A percentile compares a stretch with the other conserved stretches of the same genome.
These are phyloP conservation scores for Trapa bicornis DNA, from an alignment of 345 rosid genomes.

Conservation along the genomic window DNA sequence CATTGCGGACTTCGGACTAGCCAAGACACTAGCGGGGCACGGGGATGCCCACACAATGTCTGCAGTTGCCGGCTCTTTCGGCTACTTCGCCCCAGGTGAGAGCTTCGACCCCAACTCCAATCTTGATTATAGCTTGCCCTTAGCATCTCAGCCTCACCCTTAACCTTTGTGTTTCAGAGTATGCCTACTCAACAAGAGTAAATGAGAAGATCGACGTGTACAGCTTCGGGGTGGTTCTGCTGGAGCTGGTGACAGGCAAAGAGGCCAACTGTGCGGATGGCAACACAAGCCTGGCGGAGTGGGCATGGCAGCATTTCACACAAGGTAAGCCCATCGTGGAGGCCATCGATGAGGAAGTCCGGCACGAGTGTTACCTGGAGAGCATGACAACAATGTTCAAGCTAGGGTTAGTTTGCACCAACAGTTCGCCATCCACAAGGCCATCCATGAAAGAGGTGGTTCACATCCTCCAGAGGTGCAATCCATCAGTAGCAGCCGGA, in stretches of 20 bases:
- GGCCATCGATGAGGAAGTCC: constrained; percentile 46
- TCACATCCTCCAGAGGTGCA: constrained; percentile 35
- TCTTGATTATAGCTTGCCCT: too few species aligned
- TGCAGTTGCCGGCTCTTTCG: constrained; percentile 75
- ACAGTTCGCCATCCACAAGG: constrained; percentile 35
- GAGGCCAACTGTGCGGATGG: constrained; percentile 55
- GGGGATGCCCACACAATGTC: constrained; percentile 69
- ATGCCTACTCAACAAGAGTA: constrained; percentile 64
- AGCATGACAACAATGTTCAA: constrained; percentile 49
- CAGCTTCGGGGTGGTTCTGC: constrained; percentile 85
- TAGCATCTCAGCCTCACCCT: neutral
- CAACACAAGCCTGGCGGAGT: constrained; percentile 53
- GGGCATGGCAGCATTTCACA: constrained; percentile 62
- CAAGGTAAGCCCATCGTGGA: constrained; percentile 32
- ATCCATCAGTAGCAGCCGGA: constrained; percentile 11
- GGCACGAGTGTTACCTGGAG: constrained; percentile 27
- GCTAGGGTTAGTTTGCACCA: constrained; percentile 58
- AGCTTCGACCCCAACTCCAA: neutral
- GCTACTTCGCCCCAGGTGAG: constrained; percentile 87
- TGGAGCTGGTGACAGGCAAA: constrained; percentile 76
- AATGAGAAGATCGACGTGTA: constrained; percentile 71
- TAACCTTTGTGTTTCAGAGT: constrained; percentile 31
- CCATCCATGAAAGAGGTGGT: constrained; percentile 74
- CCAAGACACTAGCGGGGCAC: constrained; percentile 48
- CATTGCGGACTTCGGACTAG: constrained; percentile 89